A percentile compares a stretch with the other conserved stretches of the same genome.
Evolutionary conservation across 2,329 filamentous ascomycete species (phyloP).

Genomic region (Penicillium aurantiogriseum): DNA sequence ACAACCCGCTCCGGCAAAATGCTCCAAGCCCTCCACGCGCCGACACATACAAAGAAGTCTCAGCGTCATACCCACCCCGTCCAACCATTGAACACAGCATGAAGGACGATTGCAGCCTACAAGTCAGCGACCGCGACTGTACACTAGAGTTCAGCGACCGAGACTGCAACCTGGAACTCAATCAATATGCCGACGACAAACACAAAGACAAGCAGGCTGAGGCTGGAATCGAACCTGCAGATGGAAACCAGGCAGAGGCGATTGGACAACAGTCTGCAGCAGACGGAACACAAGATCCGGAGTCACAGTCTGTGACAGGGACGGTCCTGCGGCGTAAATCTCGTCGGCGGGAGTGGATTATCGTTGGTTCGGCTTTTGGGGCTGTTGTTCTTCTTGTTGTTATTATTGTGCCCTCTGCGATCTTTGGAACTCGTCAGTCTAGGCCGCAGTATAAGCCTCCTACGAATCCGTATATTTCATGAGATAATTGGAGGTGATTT

Average conservation of each 20-base stretch:
- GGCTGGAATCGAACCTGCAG: background rate
- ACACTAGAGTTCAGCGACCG: conserved; percentile 3
- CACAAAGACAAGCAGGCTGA: background rate
- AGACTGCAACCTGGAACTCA: conserved; percentile 3
- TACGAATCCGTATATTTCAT: background rate
- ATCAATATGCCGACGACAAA: background rate
- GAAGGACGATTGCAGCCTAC: background rate
- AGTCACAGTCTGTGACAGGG: conserved; percentile 1
- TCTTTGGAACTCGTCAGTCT: conserved; percentile 4
- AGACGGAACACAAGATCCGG: background rate
- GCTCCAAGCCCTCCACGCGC: background rate
- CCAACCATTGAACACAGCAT: background rate
- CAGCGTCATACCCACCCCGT: background rate
- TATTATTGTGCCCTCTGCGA: conserved; percentile 9
- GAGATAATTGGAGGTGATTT: background rate
- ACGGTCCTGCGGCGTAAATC: conserved; percentile 4
- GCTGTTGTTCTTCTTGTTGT: conserved; percentile 5
- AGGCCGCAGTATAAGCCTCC: background rate
- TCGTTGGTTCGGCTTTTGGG: background rate
- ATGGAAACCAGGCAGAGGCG: background rate
- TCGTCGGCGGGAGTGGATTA: conserved; percentile 6
- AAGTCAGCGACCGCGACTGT: conserved; percentile 5
- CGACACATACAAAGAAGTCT: conserved; percentile 7
- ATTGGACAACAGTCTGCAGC: background rate
- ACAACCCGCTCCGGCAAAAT: background rate